Base-by-base conservation (phyloP, 139 green algal species). In the Tetratostichococcus sp. region DNA sequence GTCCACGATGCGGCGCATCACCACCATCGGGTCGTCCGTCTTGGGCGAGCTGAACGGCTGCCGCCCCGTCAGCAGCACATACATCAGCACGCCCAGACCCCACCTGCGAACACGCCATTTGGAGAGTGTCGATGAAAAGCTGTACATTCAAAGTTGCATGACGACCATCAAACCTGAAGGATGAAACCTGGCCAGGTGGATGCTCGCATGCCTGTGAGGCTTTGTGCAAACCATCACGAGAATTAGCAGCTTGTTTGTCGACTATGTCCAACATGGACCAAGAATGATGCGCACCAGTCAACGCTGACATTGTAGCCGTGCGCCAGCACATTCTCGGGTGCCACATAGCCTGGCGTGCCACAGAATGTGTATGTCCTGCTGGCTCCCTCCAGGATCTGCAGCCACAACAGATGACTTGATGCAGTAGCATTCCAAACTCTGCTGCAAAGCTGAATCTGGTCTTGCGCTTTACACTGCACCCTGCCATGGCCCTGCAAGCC, bases 1-100 rank as follows among this genome's bases (percentile, higher is more conserved):
- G 79, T 98, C 93, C 57, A 98, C 93, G 57, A 98, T 98, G 78
- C 95, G 87, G 6, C 91, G 84, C 94, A 98, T 98, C 42, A 98
- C 90, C 68, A 94, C 90, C 94, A 98, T 97, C 75, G 94, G 94
- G 86, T 98, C 94, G 30, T 97, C 91, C 0, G 91, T 96, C 78
- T 91, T 94, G 50, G 94, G 92, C 14, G 84, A 91, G 78, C 74
- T 90, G 87, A 98, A 98, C 25, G 95, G 95, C 86, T 98, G 95
- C 11, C 91, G 86, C 1, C 93, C 95, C 1, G 93, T 97, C 22
- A 98, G 87, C 83, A 98, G 83, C 68, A 98, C 94, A 75, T 98
- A 98, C 79, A 89, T 89, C 32, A 98, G 85, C 74, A 97, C 93
- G 1, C 94, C 94, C 72, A 98, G 83, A 19, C 91, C 93, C 93